Evolutionary conservation across 768 basidiomycete species (phyloP), one percentile per base, ranked within the genome.

Genomic region (Pholiota microspora): DNA sequence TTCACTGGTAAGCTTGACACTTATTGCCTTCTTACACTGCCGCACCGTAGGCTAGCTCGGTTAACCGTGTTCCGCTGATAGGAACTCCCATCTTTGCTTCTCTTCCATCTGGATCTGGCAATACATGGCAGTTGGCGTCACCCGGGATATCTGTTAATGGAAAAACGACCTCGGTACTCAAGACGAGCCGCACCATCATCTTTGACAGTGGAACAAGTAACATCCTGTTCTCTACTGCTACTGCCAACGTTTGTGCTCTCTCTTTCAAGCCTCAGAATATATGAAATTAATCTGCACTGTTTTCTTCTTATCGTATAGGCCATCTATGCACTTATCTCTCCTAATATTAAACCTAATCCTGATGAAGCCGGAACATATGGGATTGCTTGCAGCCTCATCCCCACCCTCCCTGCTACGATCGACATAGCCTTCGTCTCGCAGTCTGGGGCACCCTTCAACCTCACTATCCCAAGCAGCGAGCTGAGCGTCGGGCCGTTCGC

Each of bases 161-260:
- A 24, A 71, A 77, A 64, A 79, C 80, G 2, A 80, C 68, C 10
- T 67, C 70, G 7, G 53, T 73, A 7, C 67, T 83, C 45, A 73
- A 72, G 48, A 63, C 65, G 9, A 59, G 62, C 40, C 74, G 79
- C 24, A 73, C 59, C 45, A 71, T 84, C 62, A 80, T 83, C 46
- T 83, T 83, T 58, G 82, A 84, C 65, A 78, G 76, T 54, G 80
- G 83, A 29, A 83, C 81, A 21, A 80, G 79, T 61, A 84, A 83
- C 63, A 64, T 83, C 35, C 64, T 82, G 18, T 79, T 83, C 53
- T 70, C 76, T 38, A 76, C 78, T 18, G 62, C 65, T 35, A 81
- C 78, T 16, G 70, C 82, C 7, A 74, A 79, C 65, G 81, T 76
- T 59, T 56, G 57, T 62, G n/a, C 13, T 25, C 10, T 34, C 18